These are phyloP conservation scores for Aureobasidium sp. DNA, from an alignment of 2,329 filamentous ascomycete genomes.

Conservation along the genomic window DNA sequence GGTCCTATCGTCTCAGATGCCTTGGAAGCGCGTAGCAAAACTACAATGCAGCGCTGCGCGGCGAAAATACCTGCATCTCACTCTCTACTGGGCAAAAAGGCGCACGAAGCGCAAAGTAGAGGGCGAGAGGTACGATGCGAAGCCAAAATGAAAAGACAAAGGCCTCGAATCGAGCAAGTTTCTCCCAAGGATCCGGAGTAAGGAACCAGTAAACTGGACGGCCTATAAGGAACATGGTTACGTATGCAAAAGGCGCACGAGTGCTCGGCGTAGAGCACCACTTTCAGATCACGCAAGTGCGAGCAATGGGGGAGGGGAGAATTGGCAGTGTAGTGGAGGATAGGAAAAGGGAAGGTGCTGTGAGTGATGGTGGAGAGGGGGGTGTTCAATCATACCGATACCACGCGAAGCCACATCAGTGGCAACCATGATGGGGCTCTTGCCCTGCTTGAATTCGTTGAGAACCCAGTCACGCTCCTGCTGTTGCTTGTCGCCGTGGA, in stretches of 20 bases:
- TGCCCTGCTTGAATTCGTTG: constrained; percentile 98
- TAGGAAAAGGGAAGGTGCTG: constrained; percentile 28
- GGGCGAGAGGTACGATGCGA: constrained; percentile 12
- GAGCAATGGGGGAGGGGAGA: constrained; percentile 26
- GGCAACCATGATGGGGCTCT: constrained; percentile 99
- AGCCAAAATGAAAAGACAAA: constrained; percentile 59
- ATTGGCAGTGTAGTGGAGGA: constrained; percentile 17
- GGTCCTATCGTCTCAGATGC: constrained; percentile 48
- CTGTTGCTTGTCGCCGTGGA: constrained; percentile 98
- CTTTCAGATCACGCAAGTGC: constrained; percentile 54
- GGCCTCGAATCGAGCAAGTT: constrained; percentile 48
- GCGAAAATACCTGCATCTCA: constrained; percentile 15
- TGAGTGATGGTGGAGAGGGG: constrained; percentile 32
- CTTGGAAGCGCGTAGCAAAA: constrained; percentile 52
- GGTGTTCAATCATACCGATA: constrained; percentile 92
- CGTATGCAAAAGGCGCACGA: constrained; percentile 76
- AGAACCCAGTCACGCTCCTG: constrained; percentile 99
- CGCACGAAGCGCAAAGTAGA: constrained; percentile 41
- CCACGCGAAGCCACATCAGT: constrained; percentile 99
- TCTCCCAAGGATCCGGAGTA: constrained; percentile 75
- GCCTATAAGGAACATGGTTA: constrained; percentile 76
- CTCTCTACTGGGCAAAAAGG: constrained; percentile 13
- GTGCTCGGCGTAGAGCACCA: constrained; percentile 67
- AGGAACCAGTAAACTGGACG: constrained; percentile 76
- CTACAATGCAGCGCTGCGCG: constrained; percentile 15